Conservation (phyloP, 371 early-diverging fungal genomes). For the Apophysomyces sp. region DNA sequence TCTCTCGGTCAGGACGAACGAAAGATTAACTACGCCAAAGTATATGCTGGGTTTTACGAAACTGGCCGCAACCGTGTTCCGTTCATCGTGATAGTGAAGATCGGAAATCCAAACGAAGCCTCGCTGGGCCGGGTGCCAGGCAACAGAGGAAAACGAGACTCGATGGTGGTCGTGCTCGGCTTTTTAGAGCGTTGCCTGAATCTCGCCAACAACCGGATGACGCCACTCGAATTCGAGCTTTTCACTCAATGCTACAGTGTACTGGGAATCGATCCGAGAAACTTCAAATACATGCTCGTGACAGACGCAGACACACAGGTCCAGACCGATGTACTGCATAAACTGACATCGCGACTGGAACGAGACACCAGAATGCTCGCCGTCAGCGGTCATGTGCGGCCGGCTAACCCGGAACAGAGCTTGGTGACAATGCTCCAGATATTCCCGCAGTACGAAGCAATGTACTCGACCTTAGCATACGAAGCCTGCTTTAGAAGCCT, state of each 20-base stretch:
- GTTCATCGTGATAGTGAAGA: slow-evolving; percentile 44
- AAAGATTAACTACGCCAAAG: slow-evolving; percentile 38
- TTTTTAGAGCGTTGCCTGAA: slow-evolving; percentile 52
- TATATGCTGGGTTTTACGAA: slow-evolving; percentile 48
- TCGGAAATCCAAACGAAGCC: slow-evolving; percentile 31
- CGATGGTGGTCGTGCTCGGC: slow-evolving; percentile 34
- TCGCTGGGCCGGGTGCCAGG: slow-evolving; percentile 22
- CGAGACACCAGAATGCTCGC: slow-evolving; percentile 39
- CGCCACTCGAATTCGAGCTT: slow-evolving; percentile 46
- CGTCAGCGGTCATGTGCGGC: slow-evolving; percentile 48
- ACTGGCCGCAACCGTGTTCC: slow-evolving; percentile 49
- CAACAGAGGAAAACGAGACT: slow-evolving; percentile 50
- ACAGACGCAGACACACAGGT: slow-evolving; percentile 48
- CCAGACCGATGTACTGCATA: slow-evolving; percentile 32
- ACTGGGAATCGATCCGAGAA: slow-evolving; percentile 44
- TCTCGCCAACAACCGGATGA: slow-evolving; percentile 34
- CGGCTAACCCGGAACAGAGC: slow-evolving; percentile 48
- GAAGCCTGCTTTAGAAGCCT: slow-evolving; percentile 45
- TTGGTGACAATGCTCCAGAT: slow-evolving; percentile 50
- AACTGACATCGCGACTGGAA: slow-evolving; percentile 34
- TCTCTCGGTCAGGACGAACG: slow-evolving; percentile 36
- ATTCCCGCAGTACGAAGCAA: slow-evolving; percentile 42
- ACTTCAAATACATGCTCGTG: slow-evolving; percentile 47
- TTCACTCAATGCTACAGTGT: slow-evolving; percentile 48
- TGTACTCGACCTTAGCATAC: slow-evolving; percentile 40